Base-by-base conservation (phyloP, 257 asterid genomes). In the Przewalskia tangutica region DNA sequence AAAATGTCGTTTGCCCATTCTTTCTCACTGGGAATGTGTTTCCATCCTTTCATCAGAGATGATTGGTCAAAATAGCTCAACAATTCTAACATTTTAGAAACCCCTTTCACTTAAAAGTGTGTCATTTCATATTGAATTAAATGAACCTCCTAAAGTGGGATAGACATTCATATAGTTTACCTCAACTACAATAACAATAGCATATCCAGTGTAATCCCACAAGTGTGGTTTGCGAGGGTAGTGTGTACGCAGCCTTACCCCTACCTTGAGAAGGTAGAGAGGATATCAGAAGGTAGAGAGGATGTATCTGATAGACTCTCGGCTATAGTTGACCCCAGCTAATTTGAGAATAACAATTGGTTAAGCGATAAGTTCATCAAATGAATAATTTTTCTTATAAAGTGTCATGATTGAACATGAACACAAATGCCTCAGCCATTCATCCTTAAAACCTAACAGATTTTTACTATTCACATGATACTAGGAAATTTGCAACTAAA, bases 41-140 rank as follows among this genome's bases (percentile, higher is more conserved):
- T 13, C 2, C 14, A 7, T 13, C 42, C 79, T 6, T 20, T 4
- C 4, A 48, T 46, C 79, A 73, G 20, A 73, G 20, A 6, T 71
- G n/a, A 66, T 66, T 66, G 50, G 50, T 34, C 75, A 66, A 7
- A 36, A 32, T 23, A 46, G 20, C 7, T 46, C 79, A 71, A 20
- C 38, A n/a, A 36, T 70, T 70, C 77, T 70, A 71, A 27, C 79
- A 73, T 70, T 70, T 70, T 5, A 70, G 77, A 70, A 70, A 44
- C 77, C 38, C 55, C n/a, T 70, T 44, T 27, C n/a, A 70, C 23
- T 23, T 48, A 6, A 10, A 50, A 73, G 18, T 73, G 40, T 23
- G 46, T 46, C 42, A 40, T 20, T 20, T 48, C 7, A 73, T 48
- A 73, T 12, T 13, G 38, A 46, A 20, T 5, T 0, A 71, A 71